Base-by-base conservation (phyloP, 805 yeast species). In the Cyberlindnera meyerae region DNA sequence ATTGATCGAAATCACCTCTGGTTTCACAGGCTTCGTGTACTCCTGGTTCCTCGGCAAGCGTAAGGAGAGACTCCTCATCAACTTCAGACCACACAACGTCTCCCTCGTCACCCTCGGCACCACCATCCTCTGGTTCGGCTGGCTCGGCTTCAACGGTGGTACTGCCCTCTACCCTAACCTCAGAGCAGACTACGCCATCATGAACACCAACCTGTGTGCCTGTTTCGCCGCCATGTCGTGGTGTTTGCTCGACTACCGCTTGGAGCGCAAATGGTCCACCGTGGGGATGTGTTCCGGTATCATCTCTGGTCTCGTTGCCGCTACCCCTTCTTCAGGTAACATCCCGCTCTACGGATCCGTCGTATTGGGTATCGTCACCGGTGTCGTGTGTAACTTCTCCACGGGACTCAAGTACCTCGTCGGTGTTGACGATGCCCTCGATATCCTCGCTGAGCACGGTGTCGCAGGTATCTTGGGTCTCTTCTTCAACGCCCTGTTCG, bases 381-480 rank as follows among this genome's bases (percentile, higher is more conserved):
- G 95, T 27, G 61, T 81, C 9, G 76, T 81, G 24, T 93, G 97
- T 74, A 90, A 90, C 67, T 84, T 84, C 54, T 68, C 95, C 39
- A 90, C 97, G 31, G 84, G 87, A 53, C 65, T 90, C 58, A 90
- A 90, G 63, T 85, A 82, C 57, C 63, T 85, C 45, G 65, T 83
- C 31, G 72, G 73, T 41, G 88, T 90, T 34, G 97, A 93, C 60
- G 98, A 90, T 64, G 80, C 96, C 2, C 66, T 93, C 51, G 97
- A 93, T 81, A 79, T 88, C 34, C 72, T 90, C 58, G 97, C 97
- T n/a, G 97, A 90, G 76, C 98, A 90, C 79, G 97, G 96, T 33
- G 72, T 90, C 51, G 97, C 97, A 0, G 98, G 98, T 22, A 72
- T 89, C 31, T 71, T 90, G 31, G 97, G 98, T 0, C 69, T 89